Percentiles rank a stretch among this genome's conserved stretches.
Evolutionary conservation across 2,329 filamentous ascomycete genomes (phyloP).

Genomic region (Metarhizium guizhouense): DNA sequence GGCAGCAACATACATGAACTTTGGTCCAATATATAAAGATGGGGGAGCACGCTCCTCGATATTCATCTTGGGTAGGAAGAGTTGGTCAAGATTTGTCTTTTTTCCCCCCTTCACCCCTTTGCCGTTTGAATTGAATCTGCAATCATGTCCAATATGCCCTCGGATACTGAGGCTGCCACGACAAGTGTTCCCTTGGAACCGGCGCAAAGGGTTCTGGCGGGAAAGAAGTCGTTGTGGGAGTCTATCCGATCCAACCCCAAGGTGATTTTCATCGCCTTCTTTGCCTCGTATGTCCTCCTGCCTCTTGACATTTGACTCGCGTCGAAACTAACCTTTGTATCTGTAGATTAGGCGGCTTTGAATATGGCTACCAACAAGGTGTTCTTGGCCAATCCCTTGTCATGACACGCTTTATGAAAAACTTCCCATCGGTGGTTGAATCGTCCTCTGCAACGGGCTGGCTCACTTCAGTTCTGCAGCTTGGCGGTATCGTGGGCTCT

Average conservation of each 20-base stretch:
- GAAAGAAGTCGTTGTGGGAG: slow-evolving; percentile 6
- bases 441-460: slow-evolving; percentile 39
- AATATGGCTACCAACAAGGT: slow-evolving; percentile 47
- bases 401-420: slow-evolving; percentile 38
- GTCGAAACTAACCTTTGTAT: neutral
- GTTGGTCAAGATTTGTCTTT: no score
- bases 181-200: slow-evolving; percentile 9
- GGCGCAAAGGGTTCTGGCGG: slow-evolving; percentile 7
- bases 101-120: no score
- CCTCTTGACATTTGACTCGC: neutral
- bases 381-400: slow-evolving; percentile 44
- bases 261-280: slow-evolving; percentile 29
- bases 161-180: slow-evolving; percentile 8
- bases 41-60: neutral
- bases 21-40: neutral
- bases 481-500: slow-evolving; percentile 40
- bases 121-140: neutral
- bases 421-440: slow-evolving; percentile 37
- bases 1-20: neutral
- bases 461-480: slow-evolving; percentile 41
- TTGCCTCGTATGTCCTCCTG: slow-evolving; percentile 24
- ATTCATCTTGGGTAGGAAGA: no score
- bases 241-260: slow-evolving; percentile 24
- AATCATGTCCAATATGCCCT: slow-evolving; percentile 1
- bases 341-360: slow-evolving; percentile 38